Evolutionary conservation across 148 eudicot species (phyloP).

Genomic region (Cornus suecica): DNA sequence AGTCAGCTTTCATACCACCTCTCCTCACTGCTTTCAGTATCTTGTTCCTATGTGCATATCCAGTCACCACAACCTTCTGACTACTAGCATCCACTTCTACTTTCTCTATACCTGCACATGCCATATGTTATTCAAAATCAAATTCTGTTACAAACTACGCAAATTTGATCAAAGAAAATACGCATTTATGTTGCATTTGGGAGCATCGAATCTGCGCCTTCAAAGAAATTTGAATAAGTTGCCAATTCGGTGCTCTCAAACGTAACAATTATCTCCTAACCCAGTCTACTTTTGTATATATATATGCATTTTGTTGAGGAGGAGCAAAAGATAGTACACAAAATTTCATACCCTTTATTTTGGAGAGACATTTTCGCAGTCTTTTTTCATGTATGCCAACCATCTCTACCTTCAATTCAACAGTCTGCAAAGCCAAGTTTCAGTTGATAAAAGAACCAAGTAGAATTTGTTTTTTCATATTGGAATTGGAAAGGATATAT

Average conservation of each 20-base stretch:
- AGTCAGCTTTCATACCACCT: constrained; percentile 32
- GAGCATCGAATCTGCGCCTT: no score
- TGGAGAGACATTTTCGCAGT: constrained; percentile 31
- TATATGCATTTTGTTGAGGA: no score
- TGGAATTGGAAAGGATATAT: no score
- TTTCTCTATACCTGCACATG: constrained; percentile 28
- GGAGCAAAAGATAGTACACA: no score
- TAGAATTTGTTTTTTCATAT: not conserved
- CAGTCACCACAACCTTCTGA: constrained; percentile 31
- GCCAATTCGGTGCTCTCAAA: no score
- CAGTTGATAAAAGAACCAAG: no score
- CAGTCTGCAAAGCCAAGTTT: constrained; percentile 11
- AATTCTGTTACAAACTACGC: not conserved
- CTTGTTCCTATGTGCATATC: constrained; percentile 32
- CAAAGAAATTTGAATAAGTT: no score
- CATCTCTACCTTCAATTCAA: constrained; percentile 38
- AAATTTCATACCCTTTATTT: constrained; percentile 19
- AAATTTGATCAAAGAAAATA: no score
- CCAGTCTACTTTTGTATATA: no score
- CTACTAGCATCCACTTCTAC: constrained; percentile 34
- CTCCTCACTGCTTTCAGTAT: constrained; percentile 31
- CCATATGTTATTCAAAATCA: no score
- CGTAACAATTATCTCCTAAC: no score
- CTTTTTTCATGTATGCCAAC: constrained; percentile 36
- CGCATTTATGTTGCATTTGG: not conserved